Evolutionary conservation across 2,329 filamentous ascomycete genomes (phyloP), one percentile per base, ranked within the genome.

Genomic region (Orbilia javanica): DNA sequence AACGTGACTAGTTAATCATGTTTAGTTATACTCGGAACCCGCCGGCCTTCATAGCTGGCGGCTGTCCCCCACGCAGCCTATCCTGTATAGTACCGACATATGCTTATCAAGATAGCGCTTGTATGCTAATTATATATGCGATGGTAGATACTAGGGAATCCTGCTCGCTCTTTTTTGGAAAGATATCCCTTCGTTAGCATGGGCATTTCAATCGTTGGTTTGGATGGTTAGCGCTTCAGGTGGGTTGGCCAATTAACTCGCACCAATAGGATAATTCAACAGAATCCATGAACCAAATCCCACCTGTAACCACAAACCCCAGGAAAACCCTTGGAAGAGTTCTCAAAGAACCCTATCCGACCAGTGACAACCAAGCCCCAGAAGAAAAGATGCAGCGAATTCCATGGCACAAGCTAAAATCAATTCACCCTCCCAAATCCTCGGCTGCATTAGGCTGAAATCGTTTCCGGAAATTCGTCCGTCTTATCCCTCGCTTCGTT

Each of bases 391-490:
- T n/a, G n/a, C n/a, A 22, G 36, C 13, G 36, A 39, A 39, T 39
- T 31, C 52, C 52, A 50, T 25, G 36, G 46, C 46, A 50, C 22
- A n/a, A 15, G 25, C 52, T 22, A 42, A 25, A 39, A n/a, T n/a
- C n/a, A n/a, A n/a, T n/a, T 22, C 55, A 22, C 42, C 31, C 31
- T 27, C 10, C 20, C 31, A 60, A 27, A 15, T 34, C 20, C 55
- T 60, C 55, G 55, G 55, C 34, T 60, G 34, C 11, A 60, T 60
- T 60, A 60, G 55, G 55, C 34, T 60, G 55, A 42, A 15, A 36
- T 64, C 68, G 46, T 72, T 72, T 73, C 60, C 39, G 69, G 60
- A 34, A 72, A 55, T 65, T 65, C 27, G 39, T 65, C 69, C 60
- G 69, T 44, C 22, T 34, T 55, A 60, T 42, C 60, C 31, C 22